These are phyloP conservation scores for Colletotrichum simmondsii DNA, from an alignment of 2,329 filamentous ascomycete species.

Conservation along the genomic window DNA sequence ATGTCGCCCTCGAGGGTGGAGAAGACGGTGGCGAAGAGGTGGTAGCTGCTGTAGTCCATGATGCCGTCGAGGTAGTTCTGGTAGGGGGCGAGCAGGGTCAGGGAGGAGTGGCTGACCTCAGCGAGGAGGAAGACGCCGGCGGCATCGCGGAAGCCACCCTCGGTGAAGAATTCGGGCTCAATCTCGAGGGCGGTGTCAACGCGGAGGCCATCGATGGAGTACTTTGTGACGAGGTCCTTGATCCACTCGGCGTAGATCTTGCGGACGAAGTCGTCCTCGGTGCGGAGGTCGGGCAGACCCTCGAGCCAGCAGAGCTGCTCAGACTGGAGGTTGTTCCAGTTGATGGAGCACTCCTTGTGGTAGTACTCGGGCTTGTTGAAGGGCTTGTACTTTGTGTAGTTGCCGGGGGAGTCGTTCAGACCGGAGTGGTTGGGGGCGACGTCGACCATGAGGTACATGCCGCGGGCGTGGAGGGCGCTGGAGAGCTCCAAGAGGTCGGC, in stretches of 20 bases:
- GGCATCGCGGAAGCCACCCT: constrained; percentile 56
- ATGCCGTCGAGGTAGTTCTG: constrained; percentile 65
- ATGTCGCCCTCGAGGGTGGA: constrained; percentile 35
- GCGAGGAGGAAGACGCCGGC: constrained; percentile 70
- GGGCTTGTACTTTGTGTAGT: constrained; percentile 38
- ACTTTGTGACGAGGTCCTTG: constrained; percentile 65
- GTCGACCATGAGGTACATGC: constrained; percentile 69
- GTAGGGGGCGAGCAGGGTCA: constrained; percentile 62
- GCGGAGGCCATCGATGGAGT: constrained; percentile 71
- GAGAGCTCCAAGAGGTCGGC: constrained; percentile 60
- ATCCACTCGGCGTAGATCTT: constrained; percentile 69
- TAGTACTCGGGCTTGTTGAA: constrained; percentile 67
- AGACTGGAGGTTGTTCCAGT: constrained; percentile 63
- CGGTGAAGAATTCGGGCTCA: constrained; percentile 66
- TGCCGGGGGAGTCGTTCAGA: constrained; percentile 38
- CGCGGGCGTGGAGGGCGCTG: constrained; percentile 58
- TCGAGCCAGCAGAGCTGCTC: constrained; percentile 65
- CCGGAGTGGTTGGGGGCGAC: constrained; percentile 64
- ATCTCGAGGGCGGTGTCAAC: constrained; percentile 73
- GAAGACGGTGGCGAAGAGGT: constrained; percentile 36
- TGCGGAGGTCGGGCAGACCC: constrained; percentile 71
- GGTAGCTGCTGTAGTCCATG: constrained; percentile 68
- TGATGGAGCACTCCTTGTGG: constrained; percentile 67
- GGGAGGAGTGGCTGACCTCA: constrained; percentile 67
- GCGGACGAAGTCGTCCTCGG: constrained; percentile 59